Base-by-base conservation (phyloP, 2,329 filamentous ascomycete genomes). In the Sordariomycetes sp. region DNA sequence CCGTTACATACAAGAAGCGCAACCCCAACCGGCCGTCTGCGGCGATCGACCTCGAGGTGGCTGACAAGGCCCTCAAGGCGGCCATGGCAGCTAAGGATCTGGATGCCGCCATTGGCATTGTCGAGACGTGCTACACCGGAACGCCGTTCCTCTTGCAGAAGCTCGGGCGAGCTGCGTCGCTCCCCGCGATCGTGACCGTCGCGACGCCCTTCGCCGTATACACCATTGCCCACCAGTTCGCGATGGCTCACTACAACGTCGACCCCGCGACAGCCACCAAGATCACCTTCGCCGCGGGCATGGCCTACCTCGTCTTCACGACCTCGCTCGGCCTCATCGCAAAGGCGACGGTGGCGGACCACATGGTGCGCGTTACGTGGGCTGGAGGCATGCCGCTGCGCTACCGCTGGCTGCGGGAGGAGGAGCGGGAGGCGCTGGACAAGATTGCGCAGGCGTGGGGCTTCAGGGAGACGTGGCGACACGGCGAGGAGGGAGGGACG, bases 311-410 rank as follows among this genome's bases (percentile, higher is more conserved):
- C 50, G 80, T 83, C 22, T 89, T 90, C 61, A 90, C 90, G 4
- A 85, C 82, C 3, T 89, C 86, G 10, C 81, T 97, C 56, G 94
- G 92, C 2, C 73, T 94, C 50, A 82, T 97, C 42, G 90, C 92
- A 10, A 75, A 95, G 59, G 85, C 89, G 28, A 96, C 92, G 36
- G 79, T 86, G 60, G 96, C 96, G 70, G 91, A 97, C 68, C 90
- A 97, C 70, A 96, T 96, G 89, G 85, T 87, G 65, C 83, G 94
- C 22, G 90, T 97, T 5, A 91, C 89, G 2, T 99, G 94, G 94
- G 78, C 86, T 10, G 82, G 83, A 0, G 94, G 94, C 12, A 86
- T 89, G 36, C 86, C 89, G 24, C 73, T 97, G 61, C 80, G 87
- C 60, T 80, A 89, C 65, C 81, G 94, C 15, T 97, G 91, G 88